Base-by-base conservation (phyloP, 176 grass and related monocot genomes). In the Carex cristatella region DNA sequence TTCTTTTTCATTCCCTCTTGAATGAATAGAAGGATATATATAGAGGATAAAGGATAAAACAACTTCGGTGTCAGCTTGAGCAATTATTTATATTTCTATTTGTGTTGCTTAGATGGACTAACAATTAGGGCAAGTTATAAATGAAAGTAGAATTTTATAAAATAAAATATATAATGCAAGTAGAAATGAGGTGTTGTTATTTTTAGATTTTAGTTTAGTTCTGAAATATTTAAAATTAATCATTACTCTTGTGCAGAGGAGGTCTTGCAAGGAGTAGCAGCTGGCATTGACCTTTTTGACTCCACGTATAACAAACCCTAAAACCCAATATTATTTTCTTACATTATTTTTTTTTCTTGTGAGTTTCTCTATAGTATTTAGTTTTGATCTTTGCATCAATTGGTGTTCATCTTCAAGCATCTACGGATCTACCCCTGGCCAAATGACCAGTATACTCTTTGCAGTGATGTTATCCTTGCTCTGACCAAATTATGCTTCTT, bases 211-310 rank as follows among this genome's bases (percentile, higher is more conserved):
- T 28, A 51, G 10, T 28, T 28, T 19, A 79, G 71, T 58, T 79
- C 76, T 92, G 65, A 86, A 59, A 79, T 15, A 53, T 46, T 85
- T 28, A 37, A 56, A 56, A 16, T 59, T 19, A 61, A 88, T 60
- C 68, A 71, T 85, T 1, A 76, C 37, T 87, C 66, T 81, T 42
- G 84, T 89, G 37, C 80, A 93, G 95, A 98, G 90, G 95, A 98
- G 85, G 91, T 98, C 19, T 90, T 98, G 83, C 91, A 98, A 88
- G 95, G 95, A 83, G 88, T 98, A 42, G 88, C 92, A 86, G 87
- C 92, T 81, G 95, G 95, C 30, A 85, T 98, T 13, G 95, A 98
- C 84, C 89, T 98, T 46, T 98, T 98, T 49, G 95, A 98, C 75
- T 98, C 92, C 67, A 93, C 89, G 95, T 98, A 94, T 13, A 86